Conservation (phyloP, 768 basidiomycete species). For the Terana coerulea region DNA sequence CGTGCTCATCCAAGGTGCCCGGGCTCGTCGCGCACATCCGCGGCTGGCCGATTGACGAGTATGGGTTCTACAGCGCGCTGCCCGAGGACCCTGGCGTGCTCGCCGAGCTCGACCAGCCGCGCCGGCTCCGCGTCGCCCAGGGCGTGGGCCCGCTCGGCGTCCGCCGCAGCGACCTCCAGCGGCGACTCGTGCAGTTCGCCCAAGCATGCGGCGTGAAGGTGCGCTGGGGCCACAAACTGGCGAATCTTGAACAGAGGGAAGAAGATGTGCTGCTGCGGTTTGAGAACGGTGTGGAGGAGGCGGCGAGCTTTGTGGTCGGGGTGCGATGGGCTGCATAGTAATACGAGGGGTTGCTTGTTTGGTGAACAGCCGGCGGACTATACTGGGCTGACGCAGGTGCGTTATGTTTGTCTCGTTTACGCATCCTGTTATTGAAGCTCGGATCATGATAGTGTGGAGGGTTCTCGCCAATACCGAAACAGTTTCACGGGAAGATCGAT, state of each 20-base stretch:
- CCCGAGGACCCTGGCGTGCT: slow-evolving; percentile 11
- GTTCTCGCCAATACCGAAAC: background rate
- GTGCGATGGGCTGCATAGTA: slow-evolving; percentile 43
- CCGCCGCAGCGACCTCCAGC: slow-evolving; percentile 29
- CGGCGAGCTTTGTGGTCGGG: slow-evolving; percentile 39
- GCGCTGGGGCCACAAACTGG: slow-evolving; percentile 32
- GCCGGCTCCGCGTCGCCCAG: background rate
- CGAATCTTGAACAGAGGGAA: slow-evolving; percentile 27
- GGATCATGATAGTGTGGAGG: background rate
- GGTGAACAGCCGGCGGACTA: slow-evolving; percentile 5
- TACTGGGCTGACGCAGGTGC: slow-evolving; percentile 5
- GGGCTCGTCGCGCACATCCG: slow-evolving; percentile 10
- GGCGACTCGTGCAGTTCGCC: slow-evolving; percentile 30
- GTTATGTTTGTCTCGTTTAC: background rate
- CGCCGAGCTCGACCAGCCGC: background rate
- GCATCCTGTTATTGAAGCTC: background rate
- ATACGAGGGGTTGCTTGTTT: slow-evolving; percentile 25
- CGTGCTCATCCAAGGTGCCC: slow-evolving; percentile 7
- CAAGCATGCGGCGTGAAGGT: slow-evolving; percentile 31
- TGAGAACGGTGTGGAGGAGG: slow-evolving; percentile 31
- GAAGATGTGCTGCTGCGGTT: slow-evolving; percentile 31
- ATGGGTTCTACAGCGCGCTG: slow-evolving; percentile 10
- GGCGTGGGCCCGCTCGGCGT: slow-evolving; percentile 10
- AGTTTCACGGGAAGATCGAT: background rate
- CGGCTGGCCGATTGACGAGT: background rate